phyloP scores from a whole-genome alignment of 495 filamentous ascomycete species.

The Recurvomyces mirabilis region DNA sequence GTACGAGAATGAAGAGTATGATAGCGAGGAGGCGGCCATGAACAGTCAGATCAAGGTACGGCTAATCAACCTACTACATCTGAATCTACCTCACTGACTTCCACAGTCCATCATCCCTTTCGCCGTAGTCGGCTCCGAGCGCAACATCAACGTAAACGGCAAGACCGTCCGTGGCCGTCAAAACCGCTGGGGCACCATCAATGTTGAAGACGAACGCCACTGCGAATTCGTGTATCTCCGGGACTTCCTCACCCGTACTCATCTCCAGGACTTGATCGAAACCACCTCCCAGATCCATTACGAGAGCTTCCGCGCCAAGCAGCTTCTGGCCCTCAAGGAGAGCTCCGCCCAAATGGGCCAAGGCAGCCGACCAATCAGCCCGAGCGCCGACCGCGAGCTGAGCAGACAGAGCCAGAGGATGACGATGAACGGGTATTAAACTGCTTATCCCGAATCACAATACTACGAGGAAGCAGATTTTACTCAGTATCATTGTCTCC shows the following conservation, averaged over 20 bases:
- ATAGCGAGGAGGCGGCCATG: constrained; percentile 87
- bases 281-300: constrained; percentile 99
- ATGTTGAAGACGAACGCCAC: constrained; percentile 98
- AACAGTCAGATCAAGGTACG: constrained; percentile 92
- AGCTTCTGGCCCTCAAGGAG: constrained; percentile 94
- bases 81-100: background rate
- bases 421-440: constrained; percentile 95
- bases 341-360: constrained; percentile 74
- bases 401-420: constrained; percentile 92
- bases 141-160: constrained; percentile 91
- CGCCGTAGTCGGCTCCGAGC: constrained; percentile 95
- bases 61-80: background rate
- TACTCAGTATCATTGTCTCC: no score
- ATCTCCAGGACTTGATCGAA: constrained; percentile 95
- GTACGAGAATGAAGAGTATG: constrained; percentile 97
- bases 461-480: no score
- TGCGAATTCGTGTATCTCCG: constrained; percentile 98
- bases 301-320: constrained; percentile 99
- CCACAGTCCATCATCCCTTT: constrained; percentile 84
- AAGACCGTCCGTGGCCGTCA: constrained; percentile 96
- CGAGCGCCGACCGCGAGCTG: constrained; percentile 83
- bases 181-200: constrained; percentile 99
- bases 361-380: constrained; percentile 79
- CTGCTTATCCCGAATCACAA: background rate
- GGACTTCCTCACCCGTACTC: constrained; percentile 94